Conservation (phyloP, 1,139 yeast genomes). For the Pichia inconspicua region DNA sequence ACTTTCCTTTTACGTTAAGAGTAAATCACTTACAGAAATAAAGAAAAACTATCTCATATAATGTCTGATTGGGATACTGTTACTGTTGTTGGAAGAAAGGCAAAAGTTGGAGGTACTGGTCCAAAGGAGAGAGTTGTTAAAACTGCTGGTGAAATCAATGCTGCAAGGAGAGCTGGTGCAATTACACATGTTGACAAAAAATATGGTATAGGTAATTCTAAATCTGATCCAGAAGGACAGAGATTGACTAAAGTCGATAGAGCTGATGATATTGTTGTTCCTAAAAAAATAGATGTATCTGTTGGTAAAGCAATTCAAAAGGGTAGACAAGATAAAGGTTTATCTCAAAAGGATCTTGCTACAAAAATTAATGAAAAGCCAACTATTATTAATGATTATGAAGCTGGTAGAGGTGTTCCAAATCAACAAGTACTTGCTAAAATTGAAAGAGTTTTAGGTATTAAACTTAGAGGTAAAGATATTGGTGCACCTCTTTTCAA, state of each 20-base stretch:
- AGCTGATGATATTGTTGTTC: slow-evolving; percentile 88
- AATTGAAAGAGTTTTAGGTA: slow-evolving; percentile 89
- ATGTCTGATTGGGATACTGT: slow-evolving; percentile 80
- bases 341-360: slow-evolving; percentile 94
- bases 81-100: slow-evolving; percentile 81
- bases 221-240: slow-evolving; percentile 84
- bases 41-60: neutral
- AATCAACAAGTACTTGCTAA: slow-evolving; percentile 91
- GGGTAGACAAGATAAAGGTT: slow-evolving; percentile 81
- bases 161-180: slow-evolving; percentile 86
- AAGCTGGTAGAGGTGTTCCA: slow-evolving; percentile 94
- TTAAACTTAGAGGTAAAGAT: slow-evolving; percentile 91
- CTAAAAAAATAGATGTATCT: slow-evolving; percentile 71
- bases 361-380: slow-evolving; percentile 95
- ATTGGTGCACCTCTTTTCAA: slow-evolving; percentile 86
- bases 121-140: slow-evolving; percentile 84
- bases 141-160: slow-evolving; percentile 71
- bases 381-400: slow-evolving; percentile 89
- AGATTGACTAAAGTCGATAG: slow-evolving; percentile 88
- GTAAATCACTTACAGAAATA: no score
- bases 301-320: slow-evolving; percentile 86
- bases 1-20: no score
- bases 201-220: slow-evolving; percentile 62
- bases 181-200: slow-evolving; percentile 92
- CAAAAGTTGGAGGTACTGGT: slow-evolving; percentile 70